Percentiles rank a stretch among this genome's conserved stretches.
Evolutionary conservation across 148 eudicot genomes (phyloP).

Genomic region (Talinum fruticosum): DNA sequence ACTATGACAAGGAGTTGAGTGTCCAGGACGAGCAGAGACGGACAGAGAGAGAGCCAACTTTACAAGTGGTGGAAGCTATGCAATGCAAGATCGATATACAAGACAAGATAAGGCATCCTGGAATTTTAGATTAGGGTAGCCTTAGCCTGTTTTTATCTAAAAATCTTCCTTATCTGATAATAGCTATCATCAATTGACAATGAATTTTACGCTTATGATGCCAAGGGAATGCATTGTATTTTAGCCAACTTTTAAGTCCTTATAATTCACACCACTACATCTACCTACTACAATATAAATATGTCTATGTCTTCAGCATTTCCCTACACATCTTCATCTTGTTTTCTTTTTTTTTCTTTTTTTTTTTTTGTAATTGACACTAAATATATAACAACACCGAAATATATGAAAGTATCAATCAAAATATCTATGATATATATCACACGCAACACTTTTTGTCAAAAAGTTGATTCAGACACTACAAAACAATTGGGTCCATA

Average conservation of each 20-base stretch:
- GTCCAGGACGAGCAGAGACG: no score
- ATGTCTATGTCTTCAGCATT: background rate
- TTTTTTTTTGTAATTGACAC: no score
- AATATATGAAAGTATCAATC: no score
- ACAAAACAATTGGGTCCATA: slow-evolving; percentile 12
- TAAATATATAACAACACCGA: no score
- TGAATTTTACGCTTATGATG: background rate
- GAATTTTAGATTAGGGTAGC: background rate
- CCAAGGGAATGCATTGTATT: background rate
- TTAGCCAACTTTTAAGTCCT: background rate
- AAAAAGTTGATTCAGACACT: no score
- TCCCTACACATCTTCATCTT: background rate
- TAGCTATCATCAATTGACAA: background rate
- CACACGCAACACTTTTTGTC: no score
- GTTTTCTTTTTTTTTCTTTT: no score
- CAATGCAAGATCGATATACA: background rate
- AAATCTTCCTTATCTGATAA: background rate
- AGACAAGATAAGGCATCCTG: background rate
- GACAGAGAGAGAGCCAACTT: background rate
- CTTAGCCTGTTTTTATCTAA: background rate
- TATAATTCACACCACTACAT: background rate
- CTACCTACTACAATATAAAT: background rate
- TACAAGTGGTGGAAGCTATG: background rate
- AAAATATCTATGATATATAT: no score
- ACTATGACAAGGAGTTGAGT: background rate